These are phyloP conservation scores for Cocos nucifera DNA, from an alignment of 176 grass and related monocot genomes.

Conservation along the genomic window DNA sequence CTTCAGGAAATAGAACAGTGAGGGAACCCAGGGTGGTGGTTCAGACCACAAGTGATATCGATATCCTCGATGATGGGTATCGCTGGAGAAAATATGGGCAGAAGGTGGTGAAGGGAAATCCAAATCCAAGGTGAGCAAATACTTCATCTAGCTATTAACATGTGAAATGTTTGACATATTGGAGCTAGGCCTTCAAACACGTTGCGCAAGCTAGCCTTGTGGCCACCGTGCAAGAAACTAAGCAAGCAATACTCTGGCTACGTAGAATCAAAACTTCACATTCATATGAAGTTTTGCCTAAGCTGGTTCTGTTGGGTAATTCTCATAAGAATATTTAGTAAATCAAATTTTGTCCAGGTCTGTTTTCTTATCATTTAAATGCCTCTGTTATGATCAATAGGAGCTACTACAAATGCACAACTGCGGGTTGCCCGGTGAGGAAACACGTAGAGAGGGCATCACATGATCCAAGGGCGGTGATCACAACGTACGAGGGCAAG, in stretches of 20 bases:
- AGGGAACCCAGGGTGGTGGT: conserved; percentile 13
- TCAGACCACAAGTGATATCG: conserved; percentile 12
- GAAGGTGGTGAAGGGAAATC: conserved; percentile 17
- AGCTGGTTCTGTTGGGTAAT: too few relatives aligned
- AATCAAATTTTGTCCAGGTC: too few relatives aligned
- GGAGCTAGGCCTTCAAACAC: too few relatives aligned
- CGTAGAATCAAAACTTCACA: too few relatives aligned
- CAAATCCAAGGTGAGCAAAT: conserved; percentile 5
- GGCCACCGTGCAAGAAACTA: too few relatives aligned
- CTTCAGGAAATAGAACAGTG: conserved; percentile 1
- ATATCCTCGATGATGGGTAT: conserved; percentile 10
- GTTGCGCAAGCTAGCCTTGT: too few relatives aligned
- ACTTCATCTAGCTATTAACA: background rate
- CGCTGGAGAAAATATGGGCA: conserved; percentile 18
- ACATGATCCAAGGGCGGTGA: conserved; percentile 5
- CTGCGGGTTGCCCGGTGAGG: conserved; percentile 15
- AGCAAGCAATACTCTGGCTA: too few relatives aligned
- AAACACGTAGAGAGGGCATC: conserved; percentile 21
- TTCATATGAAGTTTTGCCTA: too few relatives aligned
- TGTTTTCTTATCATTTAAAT: background rate
- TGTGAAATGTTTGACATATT: too few relatives aligned
- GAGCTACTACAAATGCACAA: conserved; percentile 24
- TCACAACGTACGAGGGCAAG: conserved; percentile 18
- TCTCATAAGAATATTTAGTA: too few relatives aligned
- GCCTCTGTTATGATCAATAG: background rate